Conservation (phyloP, 1,139 yeast species). For the Hyphopichia pseudoburtonii region DNA sequence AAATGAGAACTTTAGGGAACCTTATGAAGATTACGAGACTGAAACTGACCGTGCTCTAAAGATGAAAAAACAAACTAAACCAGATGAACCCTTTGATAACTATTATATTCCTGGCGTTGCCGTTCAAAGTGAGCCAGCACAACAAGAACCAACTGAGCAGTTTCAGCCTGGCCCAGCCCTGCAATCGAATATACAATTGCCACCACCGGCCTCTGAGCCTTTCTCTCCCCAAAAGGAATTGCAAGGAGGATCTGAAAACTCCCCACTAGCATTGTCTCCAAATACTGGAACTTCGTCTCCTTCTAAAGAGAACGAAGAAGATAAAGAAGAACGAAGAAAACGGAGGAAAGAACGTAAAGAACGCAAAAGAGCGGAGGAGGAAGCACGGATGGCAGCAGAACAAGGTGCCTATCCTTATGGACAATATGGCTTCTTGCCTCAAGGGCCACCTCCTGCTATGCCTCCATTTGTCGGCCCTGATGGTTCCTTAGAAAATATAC, state of each 20-base stretch:
- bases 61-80: slow-evolving; percentile 1
- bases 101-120: slow-evolving; percentile 18
- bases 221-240: neutral
- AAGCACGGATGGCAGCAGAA: slow-evolving; percentile 11
- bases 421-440: slow-evolving; percentile 14
- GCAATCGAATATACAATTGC: neutral
- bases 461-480: neutral
- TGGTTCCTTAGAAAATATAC: slow-evolving; percentile 3
- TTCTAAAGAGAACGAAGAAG: slow-evolving; percentile 4
- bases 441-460: slow-evolving; percentile 12
- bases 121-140: neutral
- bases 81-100: slow-evolving; percentile 31
- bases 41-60: slow-evolving; percentile 13
- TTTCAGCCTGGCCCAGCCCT: neutral
- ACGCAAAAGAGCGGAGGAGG: slow-evolving; percentile 16
- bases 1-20: slow-evolving; percentile 16
- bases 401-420: slow-evolving; percentile 1
- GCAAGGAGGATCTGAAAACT: neutral
- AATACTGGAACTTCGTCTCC: neutral
- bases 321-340: slow-evolving; percentile 16
- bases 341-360: slow-evolving; percentile 13
- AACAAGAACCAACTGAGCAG: neutral
- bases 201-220: neutral
- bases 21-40: slow-evolving; percentile 21
- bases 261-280: neutral